Percentiles rank a stretch among this genome's conserved stretches.
Conservation (phyloP, 208 protist species). For the Acanthamoeba castellanii region DNA sequence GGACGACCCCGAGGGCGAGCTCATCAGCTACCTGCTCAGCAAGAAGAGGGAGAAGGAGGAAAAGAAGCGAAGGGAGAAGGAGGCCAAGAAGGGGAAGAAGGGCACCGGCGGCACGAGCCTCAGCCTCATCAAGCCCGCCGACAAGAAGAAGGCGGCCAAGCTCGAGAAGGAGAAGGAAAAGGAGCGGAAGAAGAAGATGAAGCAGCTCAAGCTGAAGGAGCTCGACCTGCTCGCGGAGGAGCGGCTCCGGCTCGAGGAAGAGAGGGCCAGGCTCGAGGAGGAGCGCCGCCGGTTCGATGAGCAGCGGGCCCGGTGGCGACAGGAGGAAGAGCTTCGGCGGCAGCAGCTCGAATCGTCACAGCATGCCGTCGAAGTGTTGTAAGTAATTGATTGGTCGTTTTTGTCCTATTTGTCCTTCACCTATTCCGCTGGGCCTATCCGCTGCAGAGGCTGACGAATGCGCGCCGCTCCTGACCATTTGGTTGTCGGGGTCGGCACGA, state of each 20-base stretch:
- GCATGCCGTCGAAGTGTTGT: background rate
- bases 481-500: no score
- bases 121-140: background rate
- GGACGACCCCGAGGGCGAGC: background rate
- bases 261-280: background rate
- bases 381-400: background rate
- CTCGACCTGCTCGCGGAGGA: background rate
- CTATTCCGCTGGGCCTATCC: no score
- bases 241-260: background rate
- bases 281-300: background rate
- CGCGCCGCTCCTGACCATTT: no score
- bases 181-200: background rate
- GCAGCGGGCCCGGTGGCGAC: background rate
- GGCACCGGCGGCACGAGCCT: background rate
- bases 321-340: background rate
- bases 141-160: constrained; percentile 23
- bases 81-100: background rate
- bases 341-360: background rate
- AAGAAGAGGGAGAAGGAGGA: constrained; percentile 21
- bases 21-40: background rate
- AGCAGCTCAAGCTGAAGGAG: constrained; percentile 30
- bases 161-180: background rate
- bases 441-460: no score
- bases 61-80: background rate
- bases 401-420: no score